Conservation (phyloP, 306 rosid species). For the Trichosanthes cucumerina region DNA sequence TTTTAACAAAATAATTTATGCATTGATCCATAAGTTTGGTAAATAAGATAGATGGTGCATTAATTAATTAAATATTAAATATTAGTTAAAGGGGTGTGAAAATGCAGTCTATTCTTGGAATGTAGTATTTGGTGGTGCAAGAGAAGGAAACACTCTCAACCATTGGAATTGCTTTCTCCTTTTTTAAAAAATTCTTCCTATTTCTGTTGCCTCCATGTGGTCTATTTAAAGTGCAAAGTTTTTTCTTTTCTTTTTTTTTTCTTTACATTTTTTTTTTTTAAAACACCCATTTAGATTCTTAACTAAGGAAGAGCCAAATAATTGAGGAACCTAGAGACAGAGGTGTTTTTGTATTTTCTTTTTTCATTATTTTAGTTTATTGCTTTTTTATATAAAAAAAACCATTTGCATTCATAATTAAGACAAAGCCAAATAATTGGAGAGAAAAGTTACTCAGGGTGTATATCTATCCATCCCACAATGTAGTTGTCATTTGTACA, state of each 20-base stretch:
- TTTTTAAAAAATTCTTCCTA: background rate
- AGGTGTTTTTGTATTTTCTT: background rate
- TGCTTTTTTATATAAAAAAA: background rate
- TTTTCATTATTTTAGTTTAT: background rate
- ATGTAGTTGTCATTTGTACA: too few relatives aligned
- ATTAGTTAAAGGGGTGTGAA: background rate
- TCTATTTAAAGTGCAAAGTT: background rate
- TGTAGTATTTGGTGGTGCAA: constrained; percentile 10
- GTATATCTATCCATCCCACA: too few relatives aligned
- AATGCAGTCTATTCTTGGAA: constrained; percentile 5
- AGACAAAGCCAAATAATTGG: background rate
- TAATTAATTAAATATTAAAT: background rate
- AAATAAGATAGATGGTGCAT: background rate
- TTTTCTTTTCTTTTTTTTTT: background rate
- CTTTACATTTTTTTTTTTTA: background rate
- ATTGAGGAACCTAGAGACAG: background rate
- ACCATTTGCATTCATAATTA: background rate
- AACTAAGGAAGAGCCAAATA: background rate
- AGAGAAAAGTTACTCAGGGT: background rate
- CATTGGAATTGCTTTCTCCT: constrained; percentile 3
- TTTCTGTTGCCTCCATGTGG: constrained; percentile 6
- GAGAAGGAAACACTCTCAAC: constrained; percentile 11
- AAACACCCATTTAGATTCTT: background rate
- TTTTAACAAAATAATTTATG: background rate
- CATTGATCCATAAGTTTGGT: background rate